Evolutionary conservation across 257 asterid genomes (phyloP).

Genomic region (Verbena officinalis): DNA sequence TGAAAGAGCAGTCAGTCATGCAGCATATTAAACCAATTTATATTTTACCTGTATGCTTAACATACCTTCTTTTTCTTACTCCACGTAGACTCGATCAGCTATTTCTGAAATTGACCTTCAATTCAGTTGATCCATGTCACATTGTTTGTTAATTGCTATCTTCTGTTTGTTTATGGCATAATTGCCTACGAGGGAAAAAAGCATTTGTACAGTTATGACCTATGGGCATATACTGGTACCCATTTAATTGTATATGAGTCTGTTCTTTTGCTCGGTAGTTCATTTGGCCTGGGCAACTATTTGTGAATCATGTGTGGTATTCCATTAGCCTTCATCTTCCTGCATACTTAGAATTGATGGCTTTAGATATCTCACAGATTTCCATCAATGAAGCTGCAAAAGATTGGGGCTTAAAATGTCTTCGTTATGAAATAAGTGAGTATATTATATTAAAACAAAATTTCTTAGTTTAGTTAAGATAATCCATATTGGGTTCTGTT

Average conservation of each 20-base stretch:
- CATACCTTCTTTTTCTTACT: neutral
- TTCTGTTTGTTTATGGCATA: neutral
- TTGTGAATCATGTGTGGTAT: neutral
- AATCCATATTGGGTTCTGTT: neutral
- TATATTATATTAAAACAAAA: neutral
- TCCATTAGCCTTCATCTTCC: constrained; percentile 6
- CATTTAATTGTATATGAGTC: neutral
- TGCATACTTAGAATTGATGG: constrained; percentile 20
- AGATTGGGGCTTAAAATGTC: constrained; percentile 78
- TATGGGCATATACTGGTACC: neutral
- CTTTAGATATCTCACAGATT: constrained; percentile 41
- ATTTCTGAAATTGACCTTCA: neutral
- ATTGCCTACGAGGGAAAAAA: neutral
- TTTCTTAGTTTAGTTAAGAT: constrained; percentile 11
- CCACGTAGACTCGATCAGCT: neutral
- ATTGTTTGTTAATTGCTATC: too few species aligned
- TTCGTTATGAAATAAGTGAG: constrained; percentile 82
- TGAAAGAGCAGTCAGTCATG: neutral
- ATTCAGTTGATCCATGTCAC: too few species aligned
- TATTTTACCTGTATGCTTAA: neutral
- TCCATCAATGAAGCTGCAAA: constrained; percentile 75
- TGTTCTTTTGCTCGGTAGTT: neutral
- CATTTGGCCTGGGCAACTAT: neutral
- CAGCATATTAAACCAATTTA: neutral
- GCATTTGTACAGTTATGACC: neutral